Evolutionary conservation across 2,329 filamentous ascomycete species (phyloP).

Genomic region (Talaromyces marneffei): DNA sequence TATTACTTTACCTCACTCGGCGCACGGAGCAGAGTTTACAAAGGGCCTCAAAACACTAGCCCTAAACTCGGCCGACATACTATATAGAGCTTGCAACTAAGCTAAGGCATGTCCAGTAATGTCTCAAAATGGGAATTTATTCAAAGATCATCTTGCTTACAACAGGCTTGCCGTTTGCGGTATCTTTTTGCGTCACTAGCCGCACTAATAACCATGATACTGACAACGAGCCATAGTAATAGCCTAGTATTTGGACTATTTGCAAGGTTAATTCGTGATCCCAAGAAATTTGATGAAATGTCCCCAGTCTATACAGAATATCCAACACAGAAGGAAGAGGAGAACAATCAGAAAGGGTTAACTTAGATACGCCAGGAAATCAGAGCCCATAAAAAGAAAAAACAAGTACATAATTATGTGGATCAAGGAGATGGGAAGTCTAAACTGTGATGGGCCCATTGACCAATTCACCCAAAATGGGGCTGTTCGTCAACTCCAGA

Average conservation of each 20-base stretch:
- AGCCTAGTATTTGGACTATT: not conserved
- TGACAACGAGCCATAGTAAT: too few relatives aligned
- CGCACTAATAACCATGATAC: not conserved
- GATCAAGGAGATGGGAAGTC: not conserved
- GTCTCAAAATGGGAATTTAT: not conserved
- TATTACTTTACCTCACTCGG: not conserved
- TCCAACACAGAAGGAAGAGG: not conserved
- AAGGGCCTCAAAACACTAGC: not conserved
- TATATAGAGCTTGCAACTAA: not conserved
- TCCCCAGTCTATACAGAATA: not conserved
- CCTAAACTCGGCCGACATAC: not conserved
- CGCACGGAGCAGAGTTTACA: not conserved
- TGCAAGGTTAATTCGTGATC: not conserved
- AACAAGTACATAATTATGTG: not conserved
- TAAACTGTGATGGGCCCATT: not conserved
- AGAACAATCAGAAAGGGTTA: not conserved
- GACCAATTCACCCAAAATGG: constrained; percentile 50
- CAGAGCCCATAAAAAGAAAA: not conserved
- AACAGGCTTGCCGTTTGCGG: not conserved
- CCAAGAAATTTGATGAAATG: not conserved
- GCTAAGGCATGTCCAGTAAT: not conserved
- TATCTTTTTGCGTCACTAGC: not conserved
- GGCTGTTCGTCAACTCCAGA: constrained; percentile 80
- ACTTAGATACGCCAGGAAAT: not conserved
- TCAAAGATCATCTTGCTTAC: not conserved